Percentiles rank a stretch among this genome's conserved stretches.
Conservation (phyloP, 2,329 filamentous ascomycete species). For the Pyrenophora graminea region DNA sequence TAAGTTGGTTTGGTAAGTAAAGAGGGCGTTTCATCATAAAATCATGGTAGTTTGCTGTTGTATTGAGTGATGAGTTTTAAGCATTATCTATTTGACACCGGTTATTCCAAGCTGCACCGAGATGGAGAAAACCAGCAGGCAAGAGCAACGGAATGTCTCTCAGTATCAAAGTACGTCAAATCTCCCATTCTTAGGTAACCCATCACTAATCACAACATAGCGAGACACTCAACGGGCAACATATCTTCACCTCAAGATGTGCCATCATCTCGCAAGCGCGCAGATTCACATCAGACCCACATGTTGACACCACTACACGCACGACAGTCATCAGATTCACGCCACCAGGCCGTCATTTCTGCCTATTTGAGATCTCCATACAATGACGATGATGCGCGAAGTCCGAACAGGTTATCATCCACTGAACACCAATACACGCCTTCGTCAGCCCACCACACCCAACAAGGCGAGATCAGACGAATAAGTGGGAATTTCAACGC, state of each 20-base stretch:
- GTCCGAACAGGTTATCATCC: conserved; percentile 13
- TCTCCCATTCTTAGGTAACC: background rate
- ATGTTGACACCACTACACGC: background rate
- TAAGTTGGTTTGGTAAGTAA: conserved; percentile 4
- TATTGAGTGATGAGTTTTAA: background rate
- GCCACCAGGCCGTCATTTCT: conserved; percentile 8
- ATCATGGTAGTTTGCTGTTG: background rate
- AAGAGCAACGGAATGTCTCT: conserved; percentile 9
- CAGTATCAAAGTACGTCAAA: conserved; percentile 9
- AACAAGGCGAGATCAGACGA: conserved; percentile 18
- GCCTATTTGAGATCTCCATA: conserved; percentile 11
- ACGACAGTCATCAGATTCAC: conserved; percentile 2
- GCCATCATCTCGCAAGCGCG: conserved; percentile 14
- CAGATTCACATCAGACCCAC: conserved; percentile 18
- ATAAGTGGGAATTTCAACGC: conserved; percentile 36
- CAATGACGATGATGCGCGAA: conserved; percentile 7
- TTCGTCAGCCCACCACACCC: conserved; percentile 6
- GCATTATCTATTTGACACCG: background rate
- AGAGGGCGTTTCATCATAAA: background rate
- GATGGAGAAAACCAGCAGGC: conserved; percentile 7
- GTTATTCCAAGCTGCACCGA: background rate
- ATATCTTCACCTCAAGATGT: conserved; percentile 1
- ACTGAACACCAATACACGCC: conserved; percentile 9
- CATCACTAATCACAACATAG: conserved; percentile 1
- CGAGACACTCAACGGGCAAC: conserved; percentile 9